Evolutionary conservation across 2,329 filamentous ascomycete species (phyloP), one percentile per base, ranked within the genome.

Genomic region (Amauroascus verrucosus): DNA sequence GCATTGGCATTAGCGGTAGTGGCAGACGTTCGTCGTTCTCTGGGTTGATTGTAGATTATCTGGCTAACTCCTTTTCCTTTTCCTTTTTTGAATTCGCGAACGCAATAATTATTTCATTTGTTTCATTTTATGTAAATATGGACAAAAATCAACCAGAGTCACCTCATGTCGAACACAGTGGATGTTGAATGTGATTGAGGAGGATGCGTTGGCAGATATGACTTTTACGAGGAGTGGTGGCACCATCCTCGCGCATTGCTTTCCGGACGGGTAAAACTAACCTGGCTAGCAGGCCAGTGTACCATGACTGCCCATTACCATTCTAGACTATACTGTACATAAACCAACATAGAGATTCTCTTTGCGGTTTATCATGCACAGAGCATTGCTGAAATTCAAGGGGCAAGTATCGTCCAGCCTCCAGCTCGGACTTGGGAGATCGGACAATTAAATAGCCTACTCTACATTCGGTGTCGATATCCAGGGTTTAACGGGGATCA

Each of bases 61-160:
- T 41, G 41, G 50, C 28, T 37, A 18, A 38, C 14, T 22, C 20
- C 8, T 40, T 16, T 40, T 40, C 18, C n/a, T 30, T 16, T 40
- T 20, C 9, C 24, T 24, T 11, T 41, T 41, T 45, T 7, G 13
- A 46, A 26, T 13, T 38, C 37, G 40, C 50, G 32, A 44, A 46
- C 40, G 22, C 50, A 44, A 46, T 50, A 41, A 33, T 24, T 20
- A 51, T 52, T 52, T 40, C 40, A 37, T 52, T 52, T 46, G 43
- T 52, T 52, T 22, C 24, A 16, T 18, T 46, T 38, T 22, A 46
- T 52, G 50, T 52, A 52, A 52, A 52, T 52, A 52, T 46, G 32
- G 14, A 35, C 26, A 51, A 44, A n/a, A 22, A 18, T 41, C 4
- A 13, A 14, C 14, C 13, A 13, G n/a, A 32, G 40, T 26, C 16